Base-by-base conservation (phyloP, 1,284 basidiomycete genomes). In the Sanguinoderma infundibulare region DNA sequence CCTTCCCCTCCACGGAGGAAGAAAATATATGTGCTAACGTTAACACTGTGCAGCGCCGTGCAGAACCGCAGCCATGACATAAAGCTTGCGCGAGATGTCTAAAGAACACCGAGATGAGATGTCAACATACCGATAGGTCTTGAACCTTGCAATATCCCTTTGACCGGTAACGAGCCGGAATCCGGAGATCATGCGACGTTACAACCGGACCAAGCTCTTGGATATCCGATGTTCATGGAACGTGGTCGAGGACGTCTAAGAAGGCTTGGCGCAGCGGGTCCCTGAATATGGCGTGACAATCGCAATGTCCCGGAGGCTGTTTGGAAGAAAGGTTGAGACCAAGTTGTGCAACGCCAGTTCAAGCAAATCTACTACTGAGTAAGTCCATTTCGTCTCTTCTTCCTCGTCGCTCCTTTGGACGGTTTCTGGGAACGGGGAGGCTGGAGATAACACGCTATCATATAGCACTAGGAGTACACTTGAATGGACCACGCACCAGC, bases 281-380 rank as follows among this genome's bases (percentile, higher is more conserved):
- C 42, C 36, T 50, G 58, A 36, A 49, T 59, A 26, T 44, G 49
- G 44, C 38, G 40, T 44, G 52, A 28, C 53, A 32, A 54, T 54
- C 52, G 26, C 22, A 40, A 20, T 14, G 17, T 54, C 28, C 15
- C 35, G n/a, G 36, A 54, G 14, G 47, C 3, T 32, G 28, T n/a
- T 26, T 53, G 17, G 3, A 47, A 51, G 15, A n/a, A 17, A 32
- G 30, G 10, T 17, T 20, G 30, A 22, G 49, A 20, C 28, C 20
- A 9, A 35, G 9, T 51, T 24, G 17, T 14, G 36, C n/a, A 26
- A 26, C 24, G 3, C 12, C 24, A 15, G 42, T 46, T 26, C 42
- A 26, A 46, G n/a, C 24, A 46, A n/a, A n/a, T n/a, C n/a, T n/a
- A n/a, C n/a, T n/a, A n/a, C n/a, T n/a, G n/a, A n/a, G n/a, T n/a